Conservation (phyloP, 2,329 filamentous ascomycete genomes). For the Diaporthe aspalathi region DNA sequence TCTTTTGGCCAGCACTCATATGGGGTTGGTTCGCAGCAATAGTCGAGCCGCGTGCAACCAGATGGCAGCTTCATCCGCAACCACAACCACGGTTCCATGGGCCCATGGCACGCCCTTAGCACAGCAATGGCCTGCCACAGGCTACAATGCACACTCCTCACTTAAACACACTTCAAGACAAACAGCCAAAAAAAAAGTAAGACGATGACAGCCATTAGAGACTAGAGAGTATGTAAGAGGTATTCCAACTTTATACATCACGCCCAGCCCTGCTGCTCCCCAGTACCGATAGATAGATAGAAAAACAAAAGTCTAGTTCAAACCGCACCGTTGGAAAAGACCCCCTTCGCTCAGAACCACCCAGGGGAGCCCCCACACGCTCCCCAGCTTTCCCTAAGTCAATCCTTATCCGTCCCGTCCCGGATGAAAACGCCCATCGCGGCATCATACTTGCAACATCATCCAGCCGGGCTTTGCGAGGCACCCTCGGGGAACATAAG, state of each 20-base stretch:
- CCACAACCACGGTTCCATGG: no score
- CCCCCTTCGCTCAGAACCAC: no score
- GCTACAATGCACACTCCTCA: no score
- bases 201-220: constrained; percentile 28
- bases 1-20: no score
- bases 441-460: neutral
- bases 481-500: no score
- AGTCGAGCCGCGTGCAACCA: no score
- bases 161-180: neutral
- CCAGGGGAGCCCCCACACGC: neutral
- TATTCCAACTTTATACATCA: constrained; percentile 37
- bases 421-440: constrained; percentile 13
- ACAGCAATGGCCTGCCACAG: no score
- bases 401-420: no score
- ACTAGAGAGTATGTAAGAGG: constrained; percentile 34
- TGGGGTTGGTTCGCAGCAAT: no score
- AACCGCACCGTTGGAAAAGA: neutral
- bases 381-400: neutral
- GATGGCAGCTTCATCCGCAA: no score
- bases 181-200: neutral
- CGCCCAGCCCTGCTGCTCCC: neutral
- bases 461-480: neutral
- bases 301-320: neutral
- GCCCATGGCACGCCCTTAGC: no score
- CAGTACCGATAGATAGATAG: constrained; percentile 3